Evolutionary conservation across 73 alveolate genomes (phyloP).

Genomic region (Halteria grandinella): DNA sequence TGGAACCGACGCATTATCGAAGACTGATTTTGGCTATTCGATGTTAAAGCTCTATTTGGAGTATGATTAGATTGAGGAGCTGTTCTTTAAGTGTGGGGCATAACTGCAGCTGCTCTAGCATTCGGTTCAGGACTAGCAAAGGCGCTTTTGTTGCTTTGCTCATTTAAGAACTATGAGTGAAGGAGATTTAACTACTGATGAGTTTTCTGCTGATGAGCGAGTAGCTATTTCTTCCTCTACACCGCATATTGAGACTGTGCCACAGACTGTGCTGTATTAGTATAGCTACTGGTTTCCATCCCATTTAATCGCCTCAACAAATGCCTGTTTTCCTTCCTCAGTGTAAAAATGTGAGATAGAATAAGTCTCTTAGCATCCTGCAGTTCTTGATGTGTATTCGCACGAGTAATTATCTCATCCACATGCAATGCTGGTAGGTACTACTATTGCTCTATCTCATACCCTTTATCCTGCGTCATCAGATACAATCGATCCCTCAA

Average conservation of each 20-base stretch:
- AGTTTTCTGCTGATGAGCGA: background rate
- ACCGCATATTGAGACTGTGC: background rate
- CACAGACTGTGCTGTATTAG: background rate
- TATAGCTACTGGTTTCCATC: background rate
- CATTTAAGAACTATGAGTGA: no score
- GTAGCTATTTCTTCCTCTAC: background rate
- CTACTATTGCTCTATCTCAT: conserved; percentile 17
- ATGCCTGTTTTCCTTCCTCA: conserved; percentile 46
- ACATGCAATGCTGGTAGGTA: conserved; percentile 13
- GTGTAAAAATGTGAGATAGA: conserved; percentile 26
- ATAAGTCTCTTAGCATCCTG: conserved; percentile 1
- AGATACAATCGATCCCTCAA: conserved; percentile 24
- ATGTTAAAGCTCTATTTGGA: no score
- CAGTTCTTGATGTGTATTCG: background rate
- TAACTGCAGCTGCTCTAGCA: no score
- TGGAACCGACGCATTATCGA: no score
- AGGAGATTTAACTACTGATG: background rate
- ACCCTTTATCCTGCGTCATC: conserved; percentile 23
- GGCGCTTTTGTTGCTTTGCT: no score
- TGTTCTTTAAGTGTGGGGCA: no score
- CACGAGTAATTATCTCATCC: conserved; percentile 2
- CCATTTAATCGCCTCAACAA: conserved; percentile 10
- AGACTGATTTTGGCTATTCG: no score
- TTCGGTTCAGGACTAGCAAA: no score
- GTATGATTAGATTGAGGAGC: no score